These are phyloP conservation scores for Suhomyces terraborum DNA, from an alignment of 1,139 yeast species.

Conservation along the genomic window DNA sequence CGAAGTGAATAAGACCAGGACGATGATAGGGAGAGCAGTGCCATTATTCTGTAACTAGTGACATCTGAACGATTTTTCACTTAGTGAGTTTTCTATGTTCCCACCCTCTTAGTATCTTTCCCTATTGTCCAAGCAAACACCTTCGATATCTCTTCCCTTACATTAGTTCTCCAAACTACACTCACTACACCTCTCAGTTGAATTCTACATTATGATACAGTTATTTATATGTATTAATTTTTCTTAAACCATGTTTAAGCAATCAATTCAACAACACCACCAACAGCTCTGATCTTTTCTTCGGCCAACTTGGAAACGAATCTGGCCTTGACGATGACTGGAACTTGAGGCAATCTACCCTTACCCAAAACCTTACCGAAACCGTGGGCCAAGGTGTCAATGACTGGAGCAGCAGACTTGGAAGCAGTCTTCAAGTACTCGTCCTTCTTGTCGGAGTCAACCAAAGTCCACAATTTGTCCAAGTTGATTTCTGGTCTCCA, in stretches of 20 bases:
- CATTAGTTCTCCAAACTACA: too few relatives aligned
- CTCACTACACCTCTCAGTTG: too few relatives aligned
- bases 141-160: too few relatives aligned
- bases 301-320: slow-evolving; percentile 99
- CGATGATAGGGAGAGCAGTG: too few relatives aligned
- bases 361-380: slow-evolving; percentile 99
- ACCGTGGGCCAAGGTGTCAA: slow-evolving; percentile 99
- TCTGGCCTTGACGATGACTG: slow-evolving; percentile 99
- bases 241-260: slow-evolving; percentile 58
- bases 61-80: too few relatives aligned
- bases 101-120: neutral
- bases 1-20: too few relatives aligned
- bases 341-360: slow-evolving; percentile 97
- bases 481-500: slow-evolving; percentile 98
- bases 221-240: slow-evolving; percentile 20
- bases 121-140: neutral
- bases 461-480: slow-evolving; percentile 98
- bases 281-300: slow-evolving; percentile 99
- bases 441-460: slow-evolving; percentile 93
- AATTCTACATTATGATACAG: slow-evolving; percentile 9
- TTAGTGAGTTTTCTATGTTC: too few relatives aligned
- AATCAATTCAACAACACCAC: slow-evolving; percentile 99
- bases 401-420: slow-evolving; percentile 94
- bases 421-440: slow-evolving; percentile 86
- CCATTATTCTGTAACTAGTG: too few relatives aligned